phyloP scores from a whole-genome alignment of 768 basidiomycete species.

The Psilocybe subaeruginosa region DNA sequence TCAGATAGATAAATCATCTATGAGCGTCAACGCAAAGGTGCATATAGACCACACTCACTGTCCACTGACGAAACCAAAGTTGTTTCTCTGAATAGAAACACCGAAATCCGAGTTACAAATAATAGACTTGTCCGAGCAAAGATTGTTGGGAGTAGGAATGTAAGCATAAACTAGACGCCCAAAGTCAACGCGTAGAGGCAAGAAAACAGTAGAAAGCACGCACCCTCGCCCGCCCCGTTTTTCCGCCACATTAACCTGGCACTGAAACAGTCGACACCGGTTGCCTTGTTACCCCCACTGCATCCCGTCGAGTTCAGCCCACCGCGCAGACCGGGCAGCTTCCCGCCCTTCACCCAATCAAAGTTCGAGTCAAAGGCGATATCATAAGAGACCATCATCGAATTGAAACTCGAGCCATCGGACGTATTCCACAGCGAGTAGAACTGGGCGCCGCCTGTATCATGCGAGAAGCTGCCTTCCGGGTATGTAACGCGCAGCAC shows the following conservation, averaged over 20 bases:
- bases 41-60: constrained; percentile 48
- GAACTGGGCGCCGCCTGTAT: constrained; percentile 69
- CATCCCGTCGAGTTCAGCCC: constrained; percentile 66
- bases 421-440: constrained; percentile 69
- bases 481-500: constrained; percentile 69
- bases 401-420: constrained; percentile 56
- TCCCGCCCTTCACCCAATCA: constrained; percentile 75
- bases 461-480: constrained; percentile 58
- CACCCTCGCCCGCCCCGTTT: constrained; percentile 70
- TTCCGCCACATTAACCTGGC: constrained; percentile 78
- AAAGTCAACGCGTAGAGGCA: neutral
- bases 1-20: constrained; percentile 6
- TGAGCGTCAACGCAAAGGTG: neutral
- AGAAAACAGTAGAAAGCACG: constrained; percentile 25
- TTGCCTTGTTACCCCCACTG: constrained; percentile 66
- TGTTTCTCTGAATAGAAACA: constrained; percentile 70
- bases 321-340: constrained; percentile 77
- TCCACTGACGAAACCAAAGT: constrained; percentile 63
- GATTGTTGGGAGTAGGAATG: constrained; percentile 60
- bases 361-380: constrained; percentile 69
- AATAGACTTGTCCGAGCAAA: constrained; percentile 59
- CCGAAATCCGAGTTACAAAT: constrained; percentile 79
- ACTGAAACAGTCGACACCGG: constrained; percentile 74
- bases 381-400: constrained; percentile 77
- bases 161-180: constrained; percentile 73